Evolutionary conservation across 208 protist genomes (phyloP).

Genomic region (Zelonia costaricensis): DNA sequence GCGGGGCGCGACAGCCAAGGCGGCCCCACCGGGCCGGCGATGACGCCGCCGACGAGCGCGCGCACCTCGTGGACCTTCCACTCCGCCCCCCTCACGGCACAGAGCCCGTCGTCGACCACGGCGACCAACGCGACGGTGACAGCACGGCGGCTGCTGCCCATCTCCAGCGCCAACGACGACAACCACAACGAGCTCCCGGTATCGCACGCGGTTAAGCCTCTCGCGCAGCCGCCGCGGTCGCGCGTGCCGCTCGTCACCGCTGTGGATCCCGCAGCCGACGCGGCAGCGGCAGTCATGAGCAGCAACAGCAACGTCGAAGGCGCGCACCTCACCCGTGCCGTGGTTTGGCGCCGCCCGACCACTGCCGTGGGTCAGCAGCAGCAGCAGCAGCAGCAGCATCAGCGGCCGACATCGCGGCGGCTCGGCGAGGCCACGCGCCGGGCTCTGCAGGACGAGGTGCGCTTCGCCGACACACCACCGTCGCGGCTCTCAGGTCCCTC

Average conservation of each 20-base stretch:
- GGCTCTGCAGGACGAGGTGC: constrained; percentile 12
- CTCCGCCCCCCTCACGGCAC: constrained; percentile 11
- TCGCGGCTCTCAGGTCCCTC: neutral
- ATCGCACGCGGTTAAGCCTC: no score
- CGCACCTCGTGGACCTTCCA: constrained; percentile 48
- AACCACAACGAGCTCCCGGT: no score
- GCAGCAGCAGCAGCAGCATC: no score
- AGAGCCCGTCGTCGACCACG: neutral
- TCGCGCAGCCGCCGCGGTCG: neutral
- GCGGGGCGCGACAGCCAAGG: no score
- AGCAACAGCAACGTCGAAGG: no score
- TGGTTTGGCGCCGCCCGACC: constrained; percentile 31
- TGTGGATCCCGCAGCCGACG: neutral
- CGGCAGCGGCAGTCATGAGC: neutral
- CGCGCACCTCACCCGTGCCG: constrained; percentile 2
- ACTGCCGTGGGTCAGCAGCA: no score
- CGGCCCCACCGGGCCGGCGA: no score
- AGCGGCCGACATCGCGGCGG: neutral
- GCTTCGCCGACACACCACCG: neutral
- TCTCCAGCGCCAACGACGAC: no score
- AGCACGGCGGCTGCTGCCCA: neutral
- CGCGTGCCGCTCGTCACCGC: neutral
- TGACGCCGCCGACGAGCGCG: constrained; percentile 13
- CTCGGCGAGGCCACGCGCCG: constrained; percentile 1
- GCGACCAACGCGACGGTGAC: neutral